These are phyloP conservation scores for Chalciporus pseudorubinellus DNA, from an alignment of 768 basidiomycete genomes.

Conservation along the genomic window DNA sequence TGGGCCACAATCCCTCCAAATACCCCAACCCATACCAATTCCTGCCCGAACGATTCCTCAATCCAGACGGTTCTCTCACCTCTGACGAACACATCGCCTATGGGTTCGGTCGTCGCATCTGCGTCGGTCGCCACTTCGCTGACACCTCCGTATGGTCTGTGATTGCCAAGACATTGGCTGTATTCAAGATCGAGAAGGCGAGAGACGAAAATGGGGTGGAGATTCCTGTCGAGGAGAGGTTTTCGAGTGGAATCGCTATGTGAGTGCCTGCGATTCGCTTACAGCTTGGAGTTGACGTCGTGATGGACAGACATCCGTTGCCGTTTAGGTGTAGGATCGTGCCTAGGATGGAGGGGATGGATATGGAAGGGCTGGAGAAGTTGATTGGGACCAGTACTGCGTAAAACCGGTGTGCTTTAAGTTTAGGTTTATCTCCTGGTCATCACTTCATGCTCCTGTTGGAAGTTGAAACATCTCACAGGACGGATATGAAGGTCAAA, in stretches of 20 bases:
- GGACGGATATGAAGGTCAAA: too few species aligned
- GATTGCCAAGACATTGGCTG: slow-evolving; percentile 5
- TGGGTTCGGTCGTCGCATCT: slow-evolving; percentile 22
- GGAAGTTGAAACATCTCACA: too few species aligned
- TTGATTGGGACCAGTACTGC: neutral
- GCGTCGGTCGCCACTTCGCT: slow-evolving; percentile 21
- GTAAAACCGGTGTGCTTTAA: neutral
- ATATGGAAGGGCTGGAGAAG: neutral
- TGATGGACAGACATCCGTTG: neutral
- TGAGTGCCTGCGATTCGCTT: neutral
- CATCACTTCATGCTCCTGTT: too few species aligned
- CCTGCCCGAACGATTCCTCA: slow-evolving; percentile 37
- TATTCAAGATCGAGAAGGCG: slow-evolving; percentile 3
- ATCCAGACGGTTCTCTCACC: slow-evolving; percentile 14
- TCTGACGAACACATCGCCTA: slow-evolving; percentile 1
- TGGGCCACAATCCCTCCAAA: slow-evolving; percentile 19
- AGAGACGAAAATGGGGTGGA: slow-evolving; percentile 9
- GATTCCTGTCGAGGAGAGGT: slow-evolving; percentile 3
- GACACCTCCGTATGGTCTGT: slow-evolving; percentile 10
- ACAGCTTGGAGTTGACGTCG: neutral
- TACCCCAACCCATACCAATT: slow-evolving; percentile 36
- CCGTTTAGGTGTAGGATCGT: slow-evolving; percentile 1
- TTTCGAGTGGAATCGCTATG: slow-evolving; percentile 2
- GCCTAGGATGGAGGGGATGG: slow-evolving; percentile 1
- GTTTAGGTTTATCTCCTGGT: neutral